These are phyloP conservation scores for Hemileccinum impolitum DNA, from an alignment of 768 basidiomycete species.

Conservation along the genomic window DNA sequence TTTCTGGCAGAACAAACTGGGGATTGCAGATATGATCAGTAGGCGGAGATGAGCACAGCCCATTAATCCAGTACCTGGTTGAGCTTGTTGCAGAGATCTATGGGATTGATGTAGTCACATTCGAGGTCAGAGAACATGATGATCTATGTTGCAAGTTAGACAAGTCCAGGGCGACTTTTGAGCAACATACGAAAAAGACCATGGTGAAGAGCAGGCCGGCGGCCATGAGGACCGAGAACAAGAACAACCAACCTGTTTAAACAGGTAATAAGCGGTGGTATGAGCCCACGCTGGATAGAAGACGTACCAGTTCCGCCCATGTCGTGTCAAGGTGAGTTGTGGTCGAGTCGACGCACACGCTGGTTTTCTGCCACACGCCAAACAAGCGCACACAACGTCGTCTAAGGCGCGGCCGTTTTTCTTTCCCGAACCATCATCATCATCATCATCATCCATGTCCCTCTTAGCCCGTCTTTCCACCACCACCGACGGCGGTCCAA, in stretches of 20 bases:
- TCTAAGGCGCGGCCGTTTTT: constrained; percentile 1
- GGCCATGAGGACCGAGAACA: constrained; percentile 93
- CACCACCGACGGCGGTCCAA: constrained; percentile 28
- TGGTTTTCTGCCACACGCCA: constrained; percentile 29
- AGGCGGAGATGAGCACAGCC: neutral
- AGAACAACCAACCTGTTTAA: constrained; percentile 87
- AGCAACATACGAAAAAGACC: constrained; percentile 92
- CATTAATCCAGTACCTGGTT: constrained; percentile 67
- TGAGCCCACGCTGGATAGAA: neutral
- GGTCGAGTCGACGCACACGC: neutral
- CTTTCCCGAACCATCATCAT: constrained; percentile 8
- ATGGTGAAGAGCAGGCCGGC: constrained; percentile 95
- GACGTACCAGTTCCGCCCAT: constrained; percentile 46
- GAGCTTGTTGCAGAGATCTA: constrained; percentile 99
- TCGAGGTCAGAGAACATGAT: constrained; percentile 99
- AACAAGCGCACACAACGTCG: constrained; percentile 23
- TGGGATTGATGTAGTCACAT: constrained; percentile 99
- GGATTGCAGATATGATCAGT: neutral
- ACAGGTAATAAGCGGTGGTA: neutral
- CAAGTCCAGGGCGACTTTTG: neutral
- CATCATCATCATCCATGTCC: too few relatives aligned
- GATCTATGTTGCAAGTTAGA: constrained; percentile 53
- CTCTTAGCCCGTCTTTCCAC: constrained; percentile 29
- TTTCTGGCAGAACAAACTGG: constrained; percentile 97
- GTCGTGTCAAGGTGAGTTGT: constrained; percentile 3